These are phyloP conservation scores for Dentipellis fragilis DNA, from an alignment of 768 basidiomycete species.

Conservation along the genomic window DNA sequence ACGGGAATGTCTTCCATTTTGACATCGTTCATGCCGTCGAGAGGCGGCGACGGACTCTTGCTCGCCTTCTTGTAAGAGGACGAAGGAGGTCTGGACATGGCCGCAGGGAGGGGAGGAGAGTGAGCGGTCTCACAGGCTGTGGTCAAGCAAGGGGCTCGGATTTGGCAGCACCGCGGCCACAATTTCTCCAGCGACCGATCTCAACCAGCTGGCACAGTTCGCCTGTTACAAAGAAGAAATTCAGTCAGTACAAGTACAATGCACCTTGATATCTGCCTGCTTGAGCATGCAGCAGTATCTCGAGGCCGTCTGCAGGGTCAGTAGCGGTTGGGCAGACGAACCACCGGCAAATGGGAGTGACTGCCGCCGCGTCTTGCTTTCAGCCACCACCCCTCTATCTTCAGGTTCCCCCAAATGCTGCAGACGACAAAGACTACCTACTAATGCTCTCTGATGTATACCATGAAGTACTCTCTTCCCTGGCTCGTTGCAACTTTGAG, in stretches of 20 bases:
- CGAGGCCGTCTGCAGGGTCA: not conserved
- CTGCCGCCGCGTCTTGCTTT: not conserved
- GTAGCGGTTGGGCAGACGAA: not conserved
- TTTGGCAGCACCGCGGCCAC: not conserved
- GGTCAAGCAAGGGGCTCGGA: slow-evolving; percentile 1
- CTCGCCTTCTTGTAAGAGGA: slow-evolving; percentile 10
- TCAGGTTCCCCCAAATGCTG: no score
- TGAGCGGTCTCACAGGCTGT: not conserved
- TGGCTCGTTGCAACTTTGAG: no score
- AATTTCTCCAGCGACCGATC: not conserved
- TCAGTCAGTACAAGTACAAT: not conserved
- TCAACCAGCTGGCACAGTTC: not conserved
- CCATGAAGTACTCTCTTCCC: no score
- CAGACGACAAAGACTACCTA: no score
- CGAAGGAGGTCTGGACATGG: slow-evolving; percentile 21
- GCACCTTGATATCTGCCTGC: not conserved
- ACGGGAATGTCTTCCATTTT: not conserved
- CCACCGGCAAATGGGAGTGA: not conserved
- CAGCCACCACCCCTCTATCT: not conserved
- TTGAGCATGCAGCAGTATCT: not conserved
- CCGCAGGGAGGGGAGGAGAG: not conserved
- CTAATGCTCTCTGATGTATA: no score
- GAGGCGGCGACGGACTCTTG: slow-evolving; percentile 19
- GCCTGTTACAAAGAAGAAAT: not conserved
- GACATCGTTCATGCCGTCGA: not conserved